Evolutionary conservation across 108 stramenopile species (phyloP).

Genomic region (Cyclostephanos invisitatus): DNA sequence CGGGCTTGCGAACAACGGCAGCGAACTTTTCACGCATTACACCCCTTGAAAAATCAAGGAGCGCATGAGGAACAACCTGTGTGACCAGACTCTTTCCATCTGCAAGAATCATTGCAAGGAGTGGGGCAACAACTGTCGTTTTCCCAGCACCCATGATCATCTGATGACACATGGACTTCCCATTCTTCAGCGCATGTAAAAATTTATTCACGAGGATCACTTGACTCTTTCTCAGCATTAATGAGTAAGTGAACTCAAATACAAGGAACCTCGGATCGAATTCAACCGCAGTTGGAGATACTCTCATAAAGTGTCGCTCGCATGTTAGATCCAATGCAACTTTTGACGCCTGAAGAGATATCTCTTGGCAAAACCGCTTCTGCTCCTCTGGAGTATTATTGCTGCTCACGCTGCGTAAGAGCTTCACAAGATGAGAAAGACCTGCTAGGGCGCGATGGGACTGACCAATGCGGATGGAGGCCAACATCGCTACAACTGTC

Average conservation of each 20-base stretch:
- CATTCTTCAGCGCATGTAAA: conserved; percentile 66
- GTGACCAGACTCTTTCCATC: conserved; percentile 93
- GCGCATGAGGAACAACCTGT: conserved; percentile 98
- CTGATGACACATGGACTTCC: conserved; percentile 94
- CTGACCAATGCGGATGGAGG: conserved; percentile 88
- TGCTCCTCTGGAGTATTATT: conserved; percentile 56
- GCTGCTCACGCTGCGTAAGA: conserved; percentile 65
- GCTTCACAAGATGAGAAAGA: conserved; percentile 59
- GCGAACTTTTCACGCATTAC: conserved; percentile 98
- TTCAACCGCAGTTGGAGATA: conserved; percentile 70
- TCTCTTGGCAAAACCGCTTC: conserved; percentile 73
- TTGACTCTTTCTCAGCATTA: conserved; percentile 95
- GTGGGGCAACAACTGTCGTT: conserved; percentile 98
- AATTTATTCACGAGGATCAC: conserved; percentile 95
- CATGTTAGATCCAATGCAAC: conserved; percentile 81
- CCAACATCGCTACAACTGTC: conserved; percentile 90
- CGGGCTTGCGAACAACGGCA: conserved; percentile 93
- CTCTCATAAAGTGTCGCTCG: conserved; percentile 88
- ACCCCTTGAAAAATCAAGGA: conserved; percentile 95
- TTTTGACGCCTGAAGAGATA: conserved; percentile 78
- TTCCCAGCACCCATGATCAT: conserved; percentile 99
- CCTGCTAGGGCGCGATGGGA: conserved; percentile 83
- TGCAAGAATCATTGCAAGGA: conserved; percentile 94
- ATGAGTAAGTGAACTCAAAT: conserved; percentile 96
- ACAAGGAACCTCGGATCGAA: conserved; percentile 97